Conservation (phyloP, 352 stramenopile genomes). For the Phytopythium aichiense region DNA sequence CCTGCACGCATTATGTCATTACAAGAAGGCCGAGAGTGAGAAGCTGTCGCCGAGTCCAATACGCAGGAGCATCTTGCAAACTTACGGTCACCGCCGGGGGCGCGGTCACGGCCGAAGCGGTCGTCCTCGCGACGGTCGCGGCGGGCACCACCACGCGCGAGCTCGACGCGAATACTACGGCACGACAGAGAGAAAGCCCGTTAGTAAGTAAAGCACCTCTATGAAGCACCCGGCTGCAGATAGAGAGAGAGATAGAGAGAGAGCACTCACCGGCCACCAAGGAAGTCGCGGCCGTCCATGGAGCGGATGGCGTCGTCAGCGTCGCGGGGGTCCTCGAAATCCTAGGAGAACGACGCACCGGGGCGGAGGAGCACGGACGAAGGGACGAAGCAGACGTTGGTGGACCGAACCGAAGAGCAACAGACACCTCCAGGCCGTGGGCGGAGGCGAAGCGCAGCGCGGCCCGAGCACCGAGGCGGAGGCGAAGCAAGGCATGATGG, state of each 20-base stretch:
- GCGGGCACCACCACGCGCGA: slow-evolving; percentile 72
- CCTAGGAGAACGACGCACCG: slow-evolving; percentile 45
- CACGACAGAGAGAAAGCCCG: slow-evolving; percentile 1
- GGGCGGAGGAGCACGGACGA: slow-evolving; percentile 45
- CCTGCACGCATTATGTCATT: neutral
- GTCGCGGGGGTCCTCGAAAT: slow-evolving; percentile 87
- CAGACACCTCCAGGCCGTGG: neutral
- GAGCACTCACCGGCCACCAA: slow-evolving; percentile 64
- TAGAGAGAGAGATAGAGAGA: neutral
- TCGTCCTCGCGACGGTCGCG: slow-evolving; percentile 38
- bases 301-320: slow-evolving; percentile 83
- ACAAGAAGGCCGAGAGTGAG: neutral
- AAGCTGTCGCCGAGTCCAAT: neutral
- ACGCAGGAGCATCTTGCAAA: neutral
- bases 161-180: slow-evolving; percentile 72
- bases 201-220: neutral
- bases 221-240: neutral
- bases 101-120: slow-evolving; percentile 30
- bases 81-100: slow-evolving; percentile 53
- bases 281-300: slow-evolving; percentile 84
- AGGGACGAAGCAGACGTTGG: slow-evolving; percentile 40
- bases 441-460: neutral
- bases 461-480: slow-evolving; percentile 7
- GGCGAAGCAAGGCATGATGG: slow-evolving; percentile 35
- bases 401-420: slow-evolving; percentile 11